phyloP scores from a whole-genome alignment of 2,329 filamentous ascomycete genomes.

The Claviceps digitariae region DNA sequence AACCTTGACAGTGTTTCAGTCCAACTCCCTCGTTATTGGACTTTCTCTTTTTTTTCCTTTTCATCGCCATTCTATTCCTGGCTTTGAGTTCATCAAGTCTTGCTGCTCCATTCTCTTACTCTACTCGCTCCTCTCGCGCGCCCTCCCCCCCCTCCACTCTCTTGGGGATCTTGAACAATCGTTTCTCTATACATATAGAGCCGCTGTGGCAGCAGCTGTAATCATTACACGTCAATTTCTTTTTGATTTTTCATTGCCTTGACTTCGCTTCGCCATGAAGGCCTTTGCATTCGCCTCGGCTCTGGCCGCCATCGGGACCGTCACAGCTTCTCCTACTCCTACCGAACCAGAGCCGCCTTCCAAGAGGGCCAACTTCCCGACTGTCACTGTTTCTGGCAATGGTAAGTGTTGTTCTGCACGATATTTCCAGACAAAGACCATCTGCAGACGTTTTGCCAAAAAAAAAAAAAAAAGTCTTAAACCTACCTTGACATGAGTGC shows the following conservation, averaged over 20 bases:
- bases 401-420: slow-evolving; percentile 23
- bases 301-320: slow-evolving; percentile 31
- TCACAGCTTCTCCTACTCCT: slow-evolving; percentile 34
- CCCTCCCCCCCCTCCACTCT: slow-evolving; percentile 9
- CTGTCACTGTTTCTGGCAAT: slow-evolving; percentile 42
- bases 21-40: slow-evolving; percentile 26
- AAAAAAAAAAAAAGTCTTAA: not conserved
- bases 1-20: slow-evolving; percentile 5
- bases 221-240: not conserved
- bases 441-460: not conserved
- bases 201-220: not conserved
- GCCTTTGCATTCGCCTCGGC: slow-evolving; percentile 31
- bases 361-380: slow-evolving; percentile 36
- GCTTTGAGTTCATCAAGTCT: slow-evolving; percentile 4
- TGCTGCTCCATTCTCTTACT: slow-evolving; percentile 1
- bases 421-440: not conserved
- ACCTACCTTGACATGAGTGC: not conserved
- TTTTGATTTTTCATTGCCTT: slow-evolving; percentile 6
- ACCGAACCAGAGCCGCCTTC: slow-evolving; percentile 32
- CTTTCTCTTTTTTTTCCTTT: slow-evolving; percentile 11
- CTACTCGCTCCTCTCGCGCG: too few relatives aligned
- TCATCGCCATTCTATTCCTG: slow-evolving; percentile 5
- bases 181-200: not conserved
- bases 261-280: slow-evolving; percentile 31
- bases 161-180: slow-evolving; percentile 4